Conservation (phyloP, 805 yeast genomes). For the Nakazawaea anatomiae region DNA sequence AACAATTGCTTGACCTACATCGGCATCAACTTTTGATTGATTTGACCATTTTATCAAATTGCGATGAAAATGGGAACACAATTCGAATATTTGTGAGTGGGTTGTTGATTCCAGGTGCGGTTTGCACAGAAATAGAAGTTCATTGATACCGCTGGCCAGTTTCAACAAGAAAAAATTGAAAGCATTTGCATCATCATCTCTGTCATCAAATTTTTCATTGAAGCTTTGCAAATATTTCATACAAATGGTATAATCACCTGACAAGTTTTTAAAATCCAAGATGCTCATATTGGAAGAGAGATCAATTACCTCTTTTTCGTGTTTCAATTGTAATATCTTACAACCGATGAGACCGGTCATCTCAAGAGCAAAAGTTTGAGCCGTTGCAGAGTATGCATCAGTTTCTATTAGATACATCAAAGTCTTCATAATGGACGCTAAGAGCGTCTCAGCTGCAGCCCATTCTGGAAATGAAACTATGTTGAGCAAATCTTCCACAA, state of each 20-base stretch:
- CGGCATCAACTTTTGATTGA: neutral
- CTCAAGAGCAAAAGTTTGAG: slow-evolving; percentile 52
- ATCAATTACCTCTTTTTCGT: slow-evolving; percentile 8
- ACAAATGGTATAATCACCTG: slow-evolving; percentile 7
- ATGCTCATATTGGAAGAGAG: slow-evolving; percentile 8
- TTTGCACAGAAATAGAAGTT: slow-evolving; percentile 2
- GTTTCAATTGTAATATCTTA: slow-evolving; percentile 33
- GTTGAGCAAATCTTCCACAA: slow-evolving; percentile 49
- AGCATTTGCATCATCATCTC: neutral
- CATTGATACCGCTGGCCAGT: neutral
- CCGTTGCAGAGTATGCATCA: slow-evolving; percentile 29
- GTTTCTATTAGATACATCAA: slow-evolving; percentile 34
- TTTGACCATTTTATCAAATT: neutral
- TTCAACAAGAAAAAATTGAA: slow-evolving; percentile 10
- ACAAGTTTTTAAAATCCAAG: slow-evolving; percentile 6
- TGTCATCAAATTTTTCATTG: too few species aligned
- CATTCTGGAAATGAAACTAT: slow-evolving; percentile 54
- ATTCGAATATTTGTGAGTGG: neutral
- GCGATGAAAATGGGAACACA: neutral
- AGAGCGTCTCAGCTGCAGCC: slow-evolving; percentile 49
- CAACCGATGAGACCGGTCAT: slow-evolving; percentile 57
- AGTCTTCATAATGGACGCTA: slow-evolving; percentile 38
- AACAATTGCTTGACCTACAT: neutral
- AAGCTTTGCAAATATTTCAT: slow-evolving; percentile 12
- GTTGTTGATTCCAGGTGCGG: neutral